Percentiles rank a stretch among this genome's conserved stretches.
phyloP scores from a whole-genome alignment of 2,329 filamentous ascomycete genomes.

The Rhynchosporium agropyri region DNA sequence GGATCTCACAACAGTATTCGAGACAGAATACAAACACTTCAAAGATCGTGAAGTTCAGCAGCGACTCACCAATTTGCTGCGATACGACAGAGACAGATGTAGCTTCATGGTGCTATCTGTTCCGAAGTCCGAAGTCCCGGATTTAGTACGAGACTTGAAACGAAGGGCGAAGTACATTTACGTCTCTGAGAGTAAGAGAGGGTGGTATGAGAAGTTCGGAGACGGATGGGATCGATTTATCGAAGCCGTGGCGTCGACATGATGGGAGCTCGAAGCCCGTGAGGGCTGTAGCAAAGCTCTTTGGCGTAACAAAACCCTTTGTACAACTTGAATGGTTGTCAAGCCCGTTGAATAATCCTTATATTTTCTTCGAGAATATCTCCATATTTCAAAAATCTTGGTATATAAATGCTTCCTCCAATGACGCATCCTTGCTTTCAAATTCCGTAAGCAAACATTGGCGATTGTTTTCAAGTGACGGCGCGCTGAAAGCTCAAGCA shows the following conservation, averaged over 20 bases:
- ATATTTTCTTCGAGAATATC: too few relatives aligned
- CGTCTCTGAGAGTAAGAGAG: conserved; percentile 14
- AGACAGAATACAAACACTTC: conserved; percentile 18
- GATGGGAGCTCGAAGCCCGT: too few relatives aligned
- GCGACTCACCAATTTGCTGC: conserved; percentile 13
- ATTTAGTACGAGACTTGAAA: conserved; percentile 11
- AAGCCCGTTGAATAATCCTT: too few relatives aligned
- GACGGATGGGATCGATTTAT: conserved; percentile 17
- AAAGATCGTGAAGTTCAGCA: conserved; percentile 15
- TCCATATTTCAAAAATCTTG: neutral
- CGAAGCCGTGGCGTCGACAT: conserved; percentile 8
- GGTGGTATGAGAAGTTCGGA: conserved; percentile 18
- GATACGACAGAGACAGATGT: conserved; percentile 15
- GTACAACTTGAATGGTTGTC: too few relatives aligned
- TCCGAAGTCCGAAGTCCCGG: conserved; percentile 5
- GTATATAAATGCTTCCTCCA: neutral
- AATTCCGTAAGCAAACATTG: too few relatives aligned
- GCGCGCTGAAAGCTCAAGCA: conserved; percentile 11
- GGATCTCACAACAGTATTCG: conserved; percentile 25
- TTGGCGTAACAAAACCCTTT: too few relatives aligned
- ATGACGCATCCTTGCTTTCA: neutral
- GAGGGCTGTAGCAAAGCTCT: too few relatives aligned
- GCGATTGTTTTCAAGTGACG: too few relatives aligned
- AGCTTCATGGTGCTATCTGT: conserved; percentile 18
- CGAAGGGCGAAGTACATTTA: conserved; percentile 15